Percentiles rank a stretch among this genome's conserved stretches.
Evolutionary conservation across 768 basidiomycete species (phyloP).

Genomic region (Mycena floridula): DNA sequence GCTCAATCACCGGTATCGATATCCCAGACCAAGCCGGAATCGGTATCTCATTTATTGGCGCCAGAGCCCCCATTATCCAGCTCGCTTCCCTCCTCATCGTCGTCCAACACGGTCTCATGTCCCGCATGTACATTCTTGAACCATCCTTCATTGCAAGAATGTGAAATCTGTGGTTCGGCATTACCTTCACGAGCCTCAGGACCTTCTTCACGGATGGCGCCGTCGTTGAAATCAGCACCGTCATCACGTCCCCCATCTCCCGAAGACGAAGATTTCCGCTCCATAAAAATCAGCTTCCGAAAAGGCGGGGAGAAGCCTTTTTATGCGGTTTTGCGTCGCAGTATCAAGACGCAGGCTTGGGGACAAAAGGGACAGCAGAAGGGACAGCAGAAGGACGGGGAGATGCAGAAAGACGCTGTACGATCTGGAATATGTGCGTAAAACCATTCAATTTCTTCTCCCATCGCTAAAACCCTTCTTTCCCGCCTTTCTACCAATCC

Average conservation of each 20-base stretch:
- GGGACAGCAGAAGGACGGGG: background rate
- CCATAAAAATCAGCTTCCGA: slow-evolving; percentile 83
- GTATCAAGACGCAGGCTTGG: slow-evolving; percentile 71
- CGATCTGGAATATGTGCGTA: slow-evolving; percentile 49
- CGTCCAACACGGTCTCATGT: slow-evolving; percentile 47
- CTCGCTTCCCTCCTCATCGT: slow-evolving; percentile 35
- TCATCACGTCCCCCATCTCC: slow-evolving; percentile 59
- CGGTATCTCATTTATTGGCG: slow-evolving; percentile 14
- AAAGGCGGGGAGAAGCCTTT: slow-evolving; percentile 84
- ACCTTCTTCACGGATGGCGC: background rate
- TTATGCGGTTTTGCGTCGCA: slow-evolving; percentile 70
- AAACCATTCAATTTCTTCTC: background rate
- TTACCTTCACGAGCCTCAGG: slow-evolving; percentile 36
- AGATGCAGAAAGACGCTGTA: no score
- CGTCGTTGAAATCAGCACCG: slow-evolving; percentile 52
- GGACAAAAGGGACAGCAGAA: background rate
- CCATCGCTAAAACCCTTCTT: background rate
- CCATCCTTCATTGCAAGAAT: slow-evolving; percentile 60
- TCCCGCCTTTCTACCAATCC: no score
- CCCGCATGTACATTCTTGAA: slow-evolving; percentile 92
- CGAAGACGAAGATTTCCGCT: slow-evolving; percentile 29
- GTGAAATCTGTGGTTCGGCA: slow-evolving; percentile 83
- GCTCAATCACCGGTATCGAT: no score
- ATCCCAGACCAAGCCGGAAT: no score
- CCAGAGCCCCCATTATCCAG: slow-evolving; percentile 28